phyloP scores from a whole-genome alignment of 768 basidiomycete species.

The Russula abietina region DNA sequence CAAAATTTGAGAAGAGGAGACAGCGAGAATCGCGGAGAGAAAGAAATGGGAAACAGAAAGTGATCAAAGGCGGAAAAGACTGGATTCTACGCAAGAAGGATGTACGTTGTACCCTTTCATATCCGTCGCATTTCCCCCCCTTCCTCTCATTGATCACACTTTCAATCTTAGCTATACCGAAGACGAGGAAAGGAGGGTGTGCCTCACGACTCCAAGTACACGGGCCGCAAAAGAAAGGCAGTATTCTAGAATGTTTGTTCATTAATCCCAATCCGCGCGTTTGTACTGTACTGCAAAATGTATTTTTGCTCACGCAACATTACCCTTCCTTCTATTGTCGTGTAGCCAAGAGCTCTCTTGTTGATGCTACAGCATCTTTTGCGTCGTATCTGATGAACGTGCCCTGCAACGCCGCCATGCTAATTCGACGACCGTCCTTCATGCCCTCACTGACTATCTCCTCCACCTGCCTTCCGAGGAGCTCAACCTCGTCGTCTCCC shows the following conservation, averaged over 20 bases:
- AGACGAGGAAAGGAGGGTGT: conserved; percentile 81
- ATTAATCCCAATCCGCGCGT: not conserved
- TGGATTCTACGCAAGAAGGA: conserved; percentile 99
- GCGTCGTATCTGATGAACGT: conserved; percentile 78
- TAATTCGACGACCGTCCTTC: conserved; percentile 53
- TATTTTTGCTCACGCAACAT: not conserved
- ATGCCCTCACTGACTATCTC: conserved; percentile 49
- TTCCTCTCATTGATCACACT: conserved; percentile 15
- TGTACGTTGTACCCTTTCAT: conserved; percentile 38
- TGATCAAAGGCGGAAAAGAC: conserved; percentile 61
- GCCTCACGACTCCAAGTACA: conserved; percentile 81
- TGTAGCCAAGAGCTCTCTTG: conserved; percentile 38
- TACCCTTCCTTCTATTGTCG: conserved; percentile 2
- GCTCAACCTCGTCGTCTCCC: conserved; percentile 36
- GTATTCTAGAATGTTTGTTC: conserved; percentile 49
- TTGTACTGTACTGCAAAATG: conserved; percentile 1
- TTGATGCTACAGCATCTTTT: conserved; percentile 47
- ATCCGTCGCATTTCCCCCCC: not conserved
- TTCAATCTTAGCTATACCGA: conserved; percentile 57
- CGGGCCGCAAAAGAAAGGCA: conserved; percentile 80
- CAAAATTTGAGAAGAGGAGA: conserved; percentile 70
- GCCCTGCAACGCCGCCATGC: conserved; percentile 96
- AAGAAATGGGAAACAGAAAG: conserved; percentile 64
- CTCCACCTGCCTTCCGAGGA: conserved; percentile 49
- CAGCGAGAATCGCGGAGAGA: conserved; percentile 54